A percentile compares a stretch with the other conserved stretches of the same genome.
Conservation (phyloP, 306 rosid species). For the Dryas drummondii region DNA sequence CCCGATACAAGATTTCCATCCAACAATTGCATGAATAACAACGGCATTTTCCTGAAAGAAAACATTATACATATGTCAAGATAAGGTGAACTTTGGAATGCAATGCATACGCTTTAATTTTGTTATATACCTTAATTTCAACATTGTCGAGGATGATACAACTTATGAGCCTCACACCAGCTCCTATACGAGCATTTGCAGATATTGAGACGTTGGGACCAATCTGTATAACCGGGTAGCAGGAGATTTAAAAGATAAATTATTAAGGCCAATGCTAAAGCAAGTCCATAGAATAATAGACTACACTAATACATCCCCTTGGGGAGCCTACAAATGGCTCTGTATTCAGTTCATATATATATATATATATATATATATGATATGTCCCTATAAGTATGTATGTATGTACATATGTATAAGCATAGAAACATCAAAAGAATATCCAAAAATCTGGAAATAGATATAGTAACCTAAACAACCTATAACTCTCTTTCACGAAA, state of each 20-base stretch:
- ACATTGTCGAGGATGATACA: conserved; percentile 89
- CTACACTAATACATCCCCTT: too few relatives aligned
- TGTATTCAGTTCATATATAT: too few relatives aligned
- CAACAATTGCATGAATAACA: conserved; percentile 81
- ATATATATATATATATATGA: too few relatives aligned
- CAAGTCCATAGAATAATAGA: too few relatives aligned
- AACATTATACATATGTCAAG: conserved; percentile 10
- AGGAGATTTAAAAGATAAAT: conserved; percentile 19
- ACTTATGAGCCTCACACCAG: conserved; percentile 86
- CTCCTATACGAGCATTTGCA: conserved; percentile 96
- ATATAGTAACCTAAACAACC: too few relatives aligned
- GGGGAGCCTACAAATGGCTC: too few relatives aligned
- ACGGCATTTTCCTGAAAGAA: conserved; percentile 82
- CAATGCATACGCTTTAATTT: conserved; percentile 12
- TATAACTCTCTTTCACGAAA: background rate
- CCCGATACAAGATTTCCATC: conserved; percentile 94
- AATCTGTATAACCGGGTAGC: conserved; percentile 50
- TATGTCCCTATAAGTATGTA: too few relatives aligned
- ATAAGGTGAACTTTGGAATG: conserved; percentile 4
- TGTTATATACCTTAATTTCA: conserved; percentile 70
- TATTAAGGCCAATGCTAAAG: conserved; percentile 1
- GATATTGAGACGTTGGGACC: conserved; percentile 95
- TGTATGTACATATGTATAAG: too few relatives aligned
- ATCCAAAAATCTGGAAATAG: too few relatives aligned
- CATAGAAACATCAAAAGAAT: too few relatives aligned